A percentile compares a stretch with the other conserved stretches of the same genome.
Evolutionary conservation across 163 green algal species (phyloP).

Genomic region (Chlorella variabilis): DNA sequence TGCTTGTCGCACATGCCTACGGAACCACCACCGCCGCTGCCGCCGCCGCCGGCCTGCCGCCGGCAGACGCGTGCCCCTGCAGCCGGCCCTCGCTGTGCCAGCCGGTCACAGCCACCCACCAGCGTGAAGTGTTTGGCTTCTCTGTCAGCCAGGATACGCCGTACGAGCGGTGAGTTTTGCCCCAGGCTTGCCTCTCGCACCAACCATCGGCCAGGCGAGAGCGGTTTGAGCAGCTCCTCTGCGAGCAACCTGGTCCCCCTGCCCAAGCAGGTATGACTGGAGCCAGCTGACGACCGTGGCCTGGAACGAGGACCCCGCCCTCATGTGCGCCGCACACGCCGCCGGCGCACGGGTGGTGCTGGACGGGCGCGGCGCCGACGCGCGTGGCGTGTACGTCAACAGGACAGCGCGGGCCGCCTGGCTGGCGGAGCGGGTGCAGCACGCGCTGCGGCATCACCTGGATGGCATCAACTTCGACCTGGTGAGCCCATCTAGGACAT

Average conservation of each 20-base stretch:
- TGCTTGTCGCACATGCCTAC: too few relatives aligned
- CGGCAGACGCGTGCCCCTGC: constrained; percentile 10
- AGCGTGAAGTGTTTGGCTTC: constrained; percentile 34
- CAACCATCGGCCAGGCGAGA: too few relatives aligned
- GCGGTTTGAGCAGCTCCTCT: too few relatives aligned
- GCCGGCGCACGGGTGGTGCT: constrained; percentile 31
- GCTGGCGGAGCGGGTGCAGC: constrained; percentile 29
- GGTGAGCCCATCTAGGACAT: constrained; percentile 27
- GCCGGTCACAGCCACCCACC: not conserved
- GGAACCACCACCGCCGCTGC: too few relatives aligned
- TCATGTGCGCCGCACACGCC: constrained; percentile 37
- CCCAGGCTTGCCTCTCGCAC: too few relatives aligned
- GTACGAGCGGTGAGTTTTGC: constrained; percentile 17
- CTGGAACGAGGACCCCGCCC: constrained; percentile 34
- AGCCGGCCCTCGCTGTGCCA: not conserved
- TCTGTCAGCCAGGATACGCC: not conserved
- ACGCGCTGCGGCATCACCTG: constrained; percentile 32
- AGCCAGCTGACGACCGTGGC: constrained; percentile 38
- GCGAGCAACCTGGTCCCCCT: not conserved
- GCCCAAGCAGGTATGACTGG: constrained; percentile 40
- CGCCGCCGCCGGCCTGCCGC: not conserved
- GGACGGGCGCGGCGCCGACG: constrained; percentile 7
- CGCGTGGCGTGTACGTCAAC: constrained; percentile 5
- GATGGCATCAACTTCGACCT: constrained; percentile 65
- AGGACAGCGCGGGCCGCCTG: not conserved